A percentile compares a stretch with the other conserved stretches of the same genome.
These are phyloP conservation scores for Chlorencoelia australis DNA, from an alignment of 2,329 filamentous ascomycete genomes.

Conservation along the genomic window DNA sequence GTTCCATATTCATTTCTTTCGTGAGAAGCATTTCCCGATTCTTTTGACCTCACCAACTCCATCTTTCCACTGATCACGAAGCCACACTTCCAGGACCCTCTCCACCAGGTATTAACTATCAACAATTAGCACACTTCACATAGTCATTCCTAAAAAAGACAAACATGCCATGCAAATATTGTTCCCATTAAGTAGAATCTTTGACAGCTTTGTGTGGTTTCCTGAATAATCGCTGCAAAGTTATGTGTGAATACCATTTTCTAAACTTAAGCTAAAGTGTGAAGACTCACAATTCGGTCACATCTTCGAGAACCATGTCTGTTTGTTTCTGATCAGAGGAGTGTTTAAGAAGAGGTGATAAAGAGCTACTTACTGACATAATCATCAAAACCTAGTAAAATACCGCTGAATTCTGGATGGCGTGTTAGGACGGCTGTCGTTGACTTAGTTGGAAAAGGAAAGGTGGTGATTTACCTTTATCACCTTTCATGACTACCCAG, in stretches of 20 bases:
- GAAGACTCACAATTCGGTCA: slow-evolving; percentile 76
- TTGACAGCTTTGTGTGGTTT: slow-evolving; percentile 77
- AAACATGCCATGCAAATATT: slow-evolving; percentile 89
- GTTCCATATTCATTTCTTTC: too few relatives aligned
- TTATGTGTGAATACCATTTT: background rate
- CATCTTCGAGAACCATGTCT: slow-evolving; percentile 98
- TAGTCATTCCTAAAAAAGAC: background rate
- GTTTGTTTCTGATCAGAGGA: slow-evolving; percentile 14
- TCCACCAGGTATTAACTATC: slow-evolving; percentile 65
- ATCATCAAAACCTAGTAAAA: slow-evolving; percentile 91
- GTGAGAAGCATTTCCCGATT: too few relatives aligned
- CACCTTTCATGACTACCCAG: slow-evolving; percentile 99
- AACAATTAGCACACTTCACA: slow-evolving; percentile 4
- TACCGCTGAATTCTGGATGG: slow-evolving; percentile 79
- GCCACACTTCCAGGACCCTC: slow-evolving; percentile 47
- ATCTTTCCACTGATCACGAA: slow-evolving; percentile 11
- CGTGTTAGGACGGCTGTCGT: background rate
- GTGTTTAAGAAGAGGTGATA: background rate
- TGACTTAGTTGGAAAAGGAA: background rate
- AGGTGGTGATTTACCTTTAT: slow-evolving; percentile 62
- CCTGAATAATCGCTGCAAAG: slow-evolving; percentile 83
- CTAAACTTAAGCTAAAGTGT: background rate
- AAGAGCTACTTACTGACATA: slow-evolving; percentile 81
- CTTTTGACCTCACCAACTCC: too few relatives aligned
- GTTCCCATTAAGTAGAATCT: slow-evolving; percentile 94